These are phyloP conservation scores for Chalaropsis thielavioides DNA, from an alignment of 2,329 filamentous ascomycete genomes.

Conservation along the genomic window DNA sequence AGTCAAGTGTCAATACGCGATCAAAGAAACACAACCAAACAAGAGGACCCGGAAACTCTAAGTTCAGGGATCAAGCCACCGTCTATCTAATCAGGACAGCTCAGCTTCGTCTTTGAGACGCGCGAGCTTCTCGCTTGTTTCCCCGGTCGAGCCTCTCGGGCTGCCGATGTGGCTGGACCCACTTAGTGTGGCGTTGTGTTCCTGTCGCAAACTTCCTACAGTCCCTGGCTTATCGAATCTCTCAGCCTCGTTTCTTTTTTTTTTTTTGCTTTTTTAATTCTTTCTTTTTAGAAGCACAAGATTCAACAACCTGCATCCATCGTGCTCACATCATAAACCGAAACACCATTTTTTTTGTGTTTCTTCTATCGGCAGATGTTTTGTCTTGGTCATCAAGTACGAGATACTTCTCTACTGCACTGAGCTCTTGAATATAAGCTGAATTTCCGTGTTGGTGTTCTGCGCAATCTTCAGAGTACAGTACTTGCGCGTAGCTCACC, in stretches of 20 bases:
- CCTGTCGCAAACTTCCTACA: neutral
- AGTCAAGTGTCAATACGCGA: too few relatives aligned
- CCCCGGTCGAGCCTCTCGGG: neutral
- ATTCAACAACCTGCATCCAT: neutral
- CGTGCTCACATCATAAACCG: neutral
- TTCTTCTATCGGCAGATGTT: neutral
- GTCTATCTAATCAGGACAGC: neutral
- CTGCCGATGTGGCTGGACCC: neutral
- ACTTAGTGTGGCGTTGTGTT: neutral
- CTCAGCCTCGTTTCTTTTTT: slow-evolving; percentile 2
- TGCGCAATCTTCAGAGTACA: neutral
- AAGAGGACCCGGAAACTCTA: neutral
- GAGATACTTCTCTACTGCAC: too few relatives aligned
- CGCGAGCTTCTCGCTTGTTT: neutral
- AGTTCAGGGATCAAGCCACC: neutral
- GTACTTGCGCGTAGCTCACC: neutral
- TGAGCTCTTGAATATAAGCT: too few relatives aligned
- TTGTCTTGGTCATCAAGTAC: too few relatives aligned
- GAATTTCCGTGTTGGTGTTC: neutral
- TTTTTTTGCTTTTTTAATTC: too few relatives aligned
- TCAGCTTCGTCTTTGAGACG: neutral
- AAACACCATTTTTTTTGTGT: neutral
- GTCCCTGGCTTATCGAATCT: neutral
- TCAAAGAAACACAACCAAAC: too few relatives aligned
- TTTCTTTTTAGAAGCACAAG: neutral